These are phyloP conservation scores for Hepatocystis sp. DNA, from an alignment of 169 alveolate species.

Conservation along the genomic window DNA sequence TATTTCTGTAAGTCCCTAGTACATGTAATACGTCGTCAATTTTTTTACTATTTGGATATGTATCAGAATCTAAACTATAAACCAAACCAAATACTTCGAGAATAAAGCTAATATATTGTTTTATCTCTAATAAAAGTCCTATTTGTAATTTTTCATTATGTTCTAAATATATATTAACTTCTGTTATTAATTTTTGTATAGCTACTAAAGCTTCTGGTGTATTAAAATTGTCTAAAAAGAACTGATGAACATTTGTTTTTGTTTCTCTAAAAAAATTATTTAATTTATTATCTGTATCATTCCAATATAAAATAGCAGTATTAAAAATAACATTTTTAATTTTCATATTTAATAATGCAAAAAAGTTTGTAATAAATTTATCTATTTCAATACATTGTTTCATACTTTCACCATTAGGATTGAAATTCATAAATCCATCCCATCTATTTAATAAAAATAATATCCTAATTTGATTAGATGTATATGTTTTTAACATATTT, in stretches of 20 bases:
- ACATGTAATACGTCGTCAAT: slow-evolving; percentile 53
- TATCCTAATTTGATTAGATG: slow-evolving; percentile 92
- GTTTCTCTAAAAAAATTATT: slow-evolving; percentile 73
- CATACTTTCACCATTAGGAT: slow-evolving; percentile 91
- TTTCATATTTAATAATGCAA: slow-evolving; percentile 91
- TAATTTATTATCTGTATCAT: slow-evolving; percentile 76
- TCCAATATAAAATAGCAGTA: slow-evolving; percentile 79
- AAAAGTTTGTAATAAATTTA: slow-evolving; percentile 92
- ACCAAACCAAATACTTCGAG: slow-evolving; percentile 81
- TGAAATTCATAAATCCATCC: slow-evolving; percentile 93
- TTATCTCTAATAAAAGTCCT: slow-evolving; percentile 70
- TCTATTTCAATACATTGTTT: slow-evolving; percentile 95
- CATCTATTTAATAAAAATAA: slow-evolving; percentile 90
- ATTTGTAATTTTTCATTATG: slow-evolving; percentile 70
- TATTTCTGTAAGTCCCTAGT: slow-evolving; percentile 79
- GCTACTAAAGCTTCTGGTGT: slow-evolving; percentile 90
- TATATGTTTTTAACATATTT: slow-evolving; percentile 85
- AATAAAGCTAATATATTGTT: slow-evolving; percentile 78
- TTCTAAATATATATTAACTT: slow-evolving; percentile 82
- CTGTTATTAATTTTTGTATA: slow-evolving; percentile 81
- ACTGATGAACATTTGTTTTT: slow-evolving; percentile 62
- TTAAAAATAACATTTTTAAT: slow-evolving; percentile 79
- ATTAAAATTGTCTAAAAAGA: slow-evolving; percentile 85
- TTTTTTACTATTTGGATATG: slow-evolving; percentile 55
- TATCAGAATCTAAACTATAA: slow-evolving; percentile 76